Evolutionary conservation across 495 filamentous ascomycete genomes (phyloP).

Genomic region (Pyrenula aspistea): DNA sequence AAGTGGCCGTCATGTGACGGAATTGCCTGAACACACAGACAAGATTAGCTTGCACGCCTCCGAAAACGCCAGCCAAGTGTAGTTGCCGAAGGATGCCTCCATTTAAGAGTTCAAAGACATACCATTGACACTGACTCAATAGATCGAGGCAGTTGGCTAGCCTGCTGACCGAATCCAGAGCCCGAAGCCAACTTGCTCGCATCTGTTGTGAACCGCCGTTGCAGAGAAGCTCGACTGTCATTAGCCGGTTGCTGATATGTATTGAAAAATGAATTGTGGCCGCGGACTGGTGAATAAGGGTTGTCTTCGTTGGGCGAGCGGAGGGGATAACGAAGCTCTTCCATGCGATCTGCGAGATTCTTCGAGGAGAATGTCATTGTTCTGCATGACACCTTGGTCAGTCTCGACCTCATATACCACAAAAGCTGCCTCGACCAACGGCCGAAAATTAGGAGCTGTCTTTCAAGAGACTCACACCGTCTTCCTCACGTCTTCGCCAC

Average conservation of each 20-base stretch:
- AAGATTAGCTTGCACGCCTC: not conserved
- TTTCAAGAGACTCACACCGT: too few species aligned
- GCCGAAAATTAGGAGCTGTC: too few species aligned
- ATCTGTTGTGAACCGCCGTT: conserved; percentile 89
- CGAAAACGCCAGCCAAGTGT: conserved; percentile 23
- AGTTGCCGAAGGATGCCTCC: not conserved
- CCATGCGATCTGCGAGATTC: conserved; percentile 52
- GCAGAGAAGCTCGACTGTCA: conserved; percentile 60
- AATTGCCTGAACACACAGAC: not conserved
- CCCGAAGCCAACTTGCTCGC: conserved; percentile 75
- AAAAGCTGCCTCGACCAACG: too few species aligned
- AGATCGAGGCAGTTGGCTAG: conserved; percentile 40
- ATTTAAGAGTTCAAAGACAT: conserved; percentile 6
- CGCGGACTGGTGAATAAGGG: conserved; percentile 57
- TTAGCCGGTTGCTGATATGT: conserved; percentile 37
- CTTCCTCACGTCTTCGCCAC: too few species aligned
- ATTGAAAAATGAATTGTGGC: conserved; percentile 44
- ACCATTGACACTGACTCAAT: conserved; percentile 37
- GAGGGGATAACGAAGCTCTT: conserved; percentile 67
- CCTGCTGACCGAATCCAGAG: conserved; percentile 55
- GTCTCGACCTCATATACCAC: not conserved
- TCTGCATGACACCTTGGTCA: not conserved
- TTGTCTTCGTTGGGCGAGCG: conserved; percentile 60
- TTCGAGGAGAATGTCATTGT: conserved; percentile 52
- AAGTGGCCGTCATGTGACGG: not conserved